A percentile compares a stretch with the other conserved stretches of the same genome.
Evolutionary conservation across 2,329 filamentous ascomycete genomes (phyloP).

Genomic region (Penicillium sp.): DNA sequence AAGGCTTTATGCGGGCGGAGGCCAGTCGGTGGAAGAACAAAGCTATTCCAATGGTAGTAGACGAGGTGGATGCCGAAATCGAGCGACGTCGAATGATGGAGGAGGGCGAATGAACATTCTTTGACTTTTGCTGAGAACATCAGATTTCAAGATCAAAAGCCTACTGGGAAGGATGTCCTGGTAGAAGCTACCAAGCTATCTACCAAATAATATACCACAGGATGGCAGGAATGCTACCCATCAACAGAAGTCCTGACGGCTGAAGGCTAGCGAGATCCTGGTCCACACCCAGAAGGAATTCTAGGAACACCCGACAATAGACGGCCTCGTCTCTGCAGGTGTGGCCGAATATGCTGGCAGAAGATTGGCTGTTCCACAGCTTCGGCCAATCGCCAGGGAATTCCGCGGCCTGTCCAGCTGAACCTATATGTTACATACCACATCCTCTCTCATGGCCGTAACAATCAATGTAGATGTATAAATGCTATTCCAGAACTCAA

Average conservation of each 20-base stretch:
- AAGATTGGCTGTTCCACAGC: neutral
- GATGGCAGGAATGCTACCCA: neutral
- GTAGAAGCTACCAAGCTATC: neutral
- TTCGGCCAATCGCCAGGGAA: neutral
- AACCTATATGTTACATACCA: neutral
- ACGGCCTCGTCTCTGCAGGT: neutral
- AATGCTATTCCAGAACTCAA: neutral
- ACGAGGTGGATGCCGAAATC: slow-evolving; percentile 60
- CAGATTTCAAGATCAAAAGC: neutral
- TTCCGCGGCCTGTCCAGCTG: neutral
- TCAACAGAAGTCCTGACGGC: neutral
- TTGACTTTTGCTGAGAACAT: neutral
- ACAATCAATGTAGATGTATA: neutral
- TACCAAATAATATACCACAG: neutral
- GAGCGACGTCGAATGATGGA: slow-evolving; percentile 48
- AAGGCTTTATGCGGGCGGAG: slow-evolving; percentile 64
- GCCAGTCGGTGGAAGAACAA: slow-evolving; percentile 53
- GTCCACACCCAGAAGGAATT: neutral
- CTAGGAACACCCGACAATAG: neutral
- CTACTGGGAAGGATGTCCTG: neutral
- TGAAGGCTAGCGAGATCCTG: neutral
- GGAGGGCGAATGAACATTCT: slow-evolving; percentile 36
- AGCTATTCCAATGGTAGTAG: slow-evolving; percentile 58
- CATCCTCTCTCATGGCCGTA: neutral
- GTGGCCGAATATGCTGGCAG: neutral